Evolutionary conservation across 208 protist species (phyloP), one percentile per base, ranked within the genome.

Genomic region (Blastocrithidia nonstop): DNA sequence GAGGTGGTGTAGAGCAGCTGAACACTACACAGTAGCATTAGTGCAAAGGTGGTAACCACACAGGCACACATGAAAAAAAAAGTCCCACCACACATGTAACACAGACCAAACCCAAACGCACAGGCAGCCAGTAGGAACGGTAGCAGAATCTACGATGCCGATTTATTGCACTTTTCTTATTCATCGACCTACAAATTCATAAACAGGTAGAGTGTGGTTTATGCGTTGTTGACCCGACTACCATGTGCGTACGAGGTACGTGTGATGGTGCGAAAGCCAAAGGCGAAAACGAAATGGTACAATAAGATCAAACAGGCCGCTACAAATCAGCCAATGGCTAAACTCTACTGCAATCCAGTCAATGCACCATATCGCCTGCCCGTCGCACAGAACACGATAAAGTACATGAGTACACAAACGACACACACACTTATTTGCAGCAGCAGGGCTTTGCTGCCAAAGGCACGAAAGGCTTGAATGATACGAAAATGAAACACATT

Each of bases 271-370:
- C 54, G 55, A 23, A 78, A 35, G 33, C 70, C 65, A 56, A 75
- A 83, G 26, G 58, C 63, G 32, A 72, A 84, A 7, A 61, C 22
- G 42, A 74, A 37, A 41, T 88, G 73, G 32, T 66, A 75, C 20
- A 81, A 44, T 32, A 66, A 56, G 21, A 72, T 71, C 31, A 88
- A 40, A 47, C 60, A 70, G 31, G 69, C 71, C 13, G 73, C 61
- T 13, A 63, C 47, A 20, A 88, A 51, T 71, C 73, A 83, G n/a
- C 72, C 78, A 39, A 60, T 75, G n/a, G 73, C 63, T 35, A 79
- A 29, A 45, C 60, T 68, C 52, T 57, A 71, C 62, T 88, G 61
- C 26, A 88, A 47, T 3, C 67, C 73, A 0, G 46, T 60, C 35
- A 78, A 31, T 31, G 71, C 52, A 35, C 71, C 65, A 35, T 71